Evolutionary conservation across 306 rosid species (phyloP), one percentile per base, ranked within the genome.

Genomic region (Corylus avellana): DNA sequence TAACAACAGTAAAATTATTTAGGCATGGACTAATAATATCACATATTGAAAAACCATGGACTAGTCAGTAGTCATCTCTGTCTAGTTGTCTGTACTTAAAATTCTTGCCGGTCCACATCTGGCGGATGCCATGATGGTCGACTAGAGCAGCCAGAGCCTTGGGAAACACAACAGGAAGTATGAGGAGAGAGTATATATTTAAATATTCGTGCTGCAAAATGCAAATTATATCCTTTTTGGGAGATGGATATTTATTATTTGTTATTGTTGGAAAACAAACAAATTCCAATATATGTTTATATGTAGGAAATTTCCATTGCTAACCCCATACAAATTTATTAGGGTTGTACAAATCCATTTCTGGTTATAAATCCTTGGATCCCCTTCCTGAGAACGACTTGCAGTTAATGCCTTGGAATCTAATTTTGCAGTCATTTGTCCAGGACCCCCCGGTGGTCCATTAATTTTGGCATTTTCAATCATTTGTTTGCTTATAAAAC

Each of bases 321-420:
- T 55, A 6, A 11, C 48, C 48, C 48, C 32, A 55, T 42, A 39
- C 58, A 74, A 59, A 70, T 71, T 17, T 20, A 7, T 70, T 54
- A 48, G 8, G 55, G 12, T 46, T 54, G 70, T 53, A 39, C 68
- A 78, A 70, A 49, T 12, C 16, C 18, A 17, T 72, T 42, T 14
- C 62, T 72, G 54, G 56, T 11, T 25, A 13, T 22, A 18, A 22
- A 63, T 62, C 75, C 25, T 73, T 73, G 75, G 83, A 79, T 79
- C 39, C 78, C 55, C 49, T 27, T 56, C 49, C 29, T 20, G 70
- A 64, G 53, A 80, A 80, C 8, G 75, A 80, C 83, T 9, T 63
- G 70, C 78, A 80, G 69, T 64, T 35, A 67, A 17, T 8, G 51
- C 16, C 32, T 42, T 25, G 29, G 69, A 32, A 27, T 61, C 8